phyloP scores from a whole-genome alignment of 1,284 basidiomycete species.

The Cutaneotrichosporon mucoides region DNA sequence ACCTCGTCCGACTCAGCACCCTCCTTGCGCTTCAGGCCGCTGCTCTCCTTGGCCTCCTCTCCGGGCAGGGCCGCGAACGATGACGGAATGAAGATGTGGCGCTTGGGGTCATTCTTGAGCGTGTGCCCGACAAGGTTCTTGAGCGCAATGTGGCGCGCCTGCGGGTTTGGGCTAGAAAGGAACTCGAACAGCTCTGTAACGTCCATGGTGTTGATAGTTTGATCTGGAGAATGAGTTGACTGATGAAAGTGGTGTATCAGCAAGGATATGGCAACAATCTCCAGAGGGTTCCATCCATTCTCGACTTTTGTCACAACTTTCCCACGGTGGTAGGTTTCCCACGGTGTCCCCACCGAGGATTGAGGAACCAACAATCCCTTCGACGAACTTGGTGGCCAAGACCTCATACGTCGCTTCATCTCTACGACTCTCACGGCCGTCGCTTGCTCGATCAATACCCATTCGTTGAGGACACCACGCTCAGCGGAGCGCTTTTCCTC shows the following conservation, averaged over 20 bases:
- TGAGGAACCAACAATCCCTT: too few species aligned
- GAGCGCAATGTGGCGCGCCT: constrained; percentile 81
- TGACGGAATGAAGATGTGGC: constrained; percentile 66
- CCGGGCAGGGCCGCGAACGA: constrained; percentile 44
- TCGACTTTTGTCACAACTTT: constrained; percentile 7
- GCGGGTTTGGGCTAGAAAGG: constrained; percentile 77
- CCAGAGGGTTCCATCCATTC: not conserved
- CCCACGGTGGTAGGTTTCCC: constrained; percentile 22
- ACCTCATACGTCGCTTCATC: too few species aligned
- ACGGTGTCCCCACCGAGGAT: not conserved
- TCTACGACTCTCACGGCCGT: too few species aligned
- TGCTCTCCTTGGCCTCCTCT: constrained; percentile 5
- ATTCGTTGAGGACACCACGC: not conserved
- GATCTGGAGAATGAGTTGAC: not conserved
- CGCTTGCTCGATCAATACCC: not conserved
- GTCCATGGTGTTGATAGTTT: constrained; percentile 28
- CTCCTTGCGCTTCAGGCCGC: constrained; percentile 49
- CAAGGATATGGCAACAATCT: not conserved
- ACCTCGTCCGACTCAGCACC: constrained; percentile 58
- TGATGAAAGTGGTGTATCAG: not conserved
- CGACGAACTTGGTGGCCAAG: too few species aligned
- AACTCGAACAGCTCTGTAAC: constrained; percentile 73
- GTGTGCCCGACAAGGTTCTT: constrained; percentile 78
- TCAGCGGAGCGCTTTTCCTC: not conserved
- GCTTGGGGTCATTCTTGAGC: constrained; percentile 62